phyloP scores from a whole-genome alignment of 108 stramenopile species.

The Fragilaria crotonensis region DNA sequence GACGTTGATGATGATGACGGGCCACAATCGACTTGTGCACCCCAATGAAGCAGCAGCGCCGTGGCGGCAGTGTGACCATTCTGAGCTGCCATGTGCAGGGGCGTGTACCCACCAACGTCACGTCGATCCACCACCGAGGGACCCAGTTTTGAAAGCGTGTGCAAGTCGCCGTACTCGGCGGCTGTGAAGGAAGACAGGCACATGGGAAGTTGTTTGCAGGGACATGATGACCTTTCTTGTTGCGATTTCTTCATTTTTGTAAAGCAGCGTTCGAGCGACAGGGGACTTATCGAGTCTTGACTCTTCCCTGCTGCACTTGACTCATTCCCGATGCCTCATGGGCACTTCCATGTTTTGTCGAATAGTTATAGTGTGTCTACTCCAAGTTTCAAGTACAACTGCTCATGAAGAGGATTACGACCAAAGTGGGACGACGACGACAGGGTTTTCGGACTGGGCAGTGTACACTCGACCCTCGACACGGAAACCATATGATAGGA shows the following conservation, averaged over 20 bases:
- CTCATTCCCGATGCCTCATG: no score
- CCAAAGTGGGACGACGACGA: no score
- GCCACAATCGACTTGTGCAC: conserved; percentile 30
- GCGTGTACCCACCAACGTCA: conserved; percentile 35
- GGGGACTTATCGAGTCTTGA: no score
- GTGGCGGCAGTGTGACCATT: conserved; percentile 69
- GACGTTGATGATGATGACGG: background rate
- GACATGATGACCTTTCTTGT: conserved; percentile 21
- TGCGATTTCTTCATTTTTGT: background rate
- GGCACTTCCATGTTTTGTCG: no score
- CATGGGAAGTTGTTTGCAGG: conserved; percentile 51
- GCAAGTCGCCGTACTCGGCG: conserved; percentile 75
- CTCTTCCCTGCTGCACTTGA: no score
- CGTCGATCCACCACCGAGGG: conserved; percentile 1
- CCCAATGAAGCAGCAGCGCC: conserved; percentile 39
- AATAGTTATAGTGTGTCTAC: no score
- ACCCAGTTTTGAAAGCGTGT: conserved; percentile 28
- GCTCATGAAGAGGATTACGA: no score
- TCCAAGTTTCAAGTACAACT: no score
- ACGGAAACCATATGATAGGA: no score
- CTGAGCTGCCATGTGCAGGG: conserved; percentile 71
- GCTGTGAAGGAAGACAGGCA: conserved; percentile 74
- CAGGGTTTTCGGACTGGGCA: no score
- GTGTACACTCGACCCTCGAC: no score
- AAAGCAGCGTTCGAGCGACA: no score